Percentiles rank a stretch among this genome's conserved stretches.
These are phyloP conservation scores for Dujonia santamariae DNA, from an alignment of 1,139 yeast species.

Conservation along the genomic window DNA sequence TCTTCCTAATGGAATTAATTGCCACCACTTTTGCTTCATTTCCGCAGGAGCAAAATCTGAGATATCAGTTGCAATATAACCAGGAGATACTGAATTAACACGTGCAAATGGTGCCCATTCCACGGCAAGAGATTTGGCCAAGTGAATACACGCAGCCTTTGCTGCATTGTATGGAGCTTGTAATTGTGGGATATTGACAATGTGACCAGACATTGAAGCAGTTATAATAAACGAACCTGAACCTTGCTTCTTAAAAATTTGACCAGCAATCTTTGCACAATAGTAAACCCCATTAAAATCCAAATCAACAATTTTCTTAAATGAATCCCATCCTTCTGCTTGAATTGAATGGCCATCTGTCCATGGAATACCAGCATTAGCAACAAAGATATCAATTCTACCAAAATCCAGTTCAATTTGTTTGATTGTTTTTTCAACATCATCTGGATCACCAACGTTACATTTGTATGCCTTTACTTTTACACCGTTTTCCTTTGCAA, in stretches of 20 bases:
- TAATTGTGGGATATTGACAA: constrained; percentile 79
- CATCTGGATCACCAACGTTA: constrained; percentile 56
- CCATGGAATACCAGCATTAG: constrained; percentile 93
- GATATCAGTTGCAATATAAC: constrained; percentile 70
- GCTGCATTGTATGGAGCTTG: constrained; percentile 86
- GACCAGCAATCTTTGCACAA: constrained; percentile 69
- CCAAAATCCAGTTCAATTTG: constrained; percentile 69
- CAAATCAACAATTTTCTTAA: constrained; percentile 67
- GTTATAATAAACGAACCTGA: constrained; percentile 71
- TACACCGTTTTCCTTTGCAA: constrained; percentile 63
- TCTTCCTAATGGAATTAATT: constrained; percentile 70
- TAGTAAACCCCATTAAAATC: constrained; percentile 78
- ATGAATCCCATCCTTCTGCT: constrained; percentile 45
- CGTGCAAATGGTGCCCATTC: constrained; percentile 84
- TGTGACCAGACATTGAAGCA: constrained; percentile 84
- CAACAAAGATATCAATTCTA: constrained; percentile 78
- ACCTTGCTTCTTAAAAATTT: constrained; percentile 67
- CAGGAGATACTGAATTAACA: constrained; percentile 79
- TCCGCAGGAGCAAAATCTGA: constrained; percentile 53
- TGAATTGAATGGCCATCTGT: constrained; percentile 68
- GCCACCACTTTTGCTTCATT: constrained; percentile 55
- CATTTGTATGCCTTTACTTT: constrained; percentile 71
- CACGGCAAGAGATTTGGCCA: constrained; percentile 72
- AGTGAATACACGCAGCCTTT: constrained; percentile 81
- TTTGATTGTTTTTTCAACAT: constrained; percentile 54